phyloP scores from a whole-genome alignment of 2,329 filamentous ascomycete genomes.

The Coniella vitis region DNA sequence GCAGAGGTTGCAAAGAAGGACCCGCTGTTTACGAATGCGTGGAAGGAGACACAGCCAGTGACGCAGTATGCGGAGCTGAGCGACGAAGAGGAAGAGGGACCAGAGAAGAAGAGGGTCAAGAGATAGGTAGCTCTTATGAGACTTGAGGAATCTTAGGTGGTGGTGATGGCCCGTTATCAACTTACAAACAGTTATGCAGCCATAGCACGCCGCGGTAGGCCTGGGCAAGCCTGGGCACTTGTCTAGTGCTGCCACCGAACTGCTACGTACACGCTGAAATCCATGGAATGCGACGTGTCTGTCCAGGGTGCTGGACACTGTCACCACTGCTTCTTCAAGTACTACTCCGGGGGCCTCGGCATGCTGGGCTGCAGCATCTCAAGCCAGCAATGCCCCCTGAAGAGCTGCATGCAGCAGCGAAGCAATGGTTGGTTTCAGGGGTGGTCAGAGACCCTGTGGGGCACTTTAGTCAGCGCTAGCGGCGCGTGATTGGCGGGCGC shows the following conservation, averaged over 20 bases:
- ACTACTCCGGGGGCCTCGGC: too few species aligned
- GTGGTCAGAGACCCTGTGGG: not conserved
- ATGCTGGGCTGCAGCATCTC: not conserved
- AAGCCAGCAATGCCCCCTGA: not conserved
- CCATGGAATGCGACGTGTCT: too few species aligned
- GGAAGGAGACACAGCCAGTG: slow-evolving; percentile 85
- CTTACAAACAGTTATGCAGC: too few species aligned
- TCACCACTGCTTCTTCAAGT: too few species aligned
- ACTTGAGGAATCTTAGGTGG: slow-evolving; percentile 1
- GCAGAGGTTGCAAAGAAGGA: slow-evolving; percentile 89
- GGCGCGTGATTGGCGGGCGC: slow-evolving; percentile 1
- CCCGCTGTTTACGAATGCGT: slow-evolving; percentile 89
- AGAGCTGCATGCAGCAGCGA: slow-evolving; percentile 1
- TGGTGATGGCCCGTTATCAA: too few species aligned
- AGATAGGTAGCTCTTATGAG: slow-evolving; percentile 32
- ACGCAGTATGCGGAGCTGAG: slow-evolving; percentile 86
- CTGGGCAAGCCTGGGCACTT: too few species aligned
- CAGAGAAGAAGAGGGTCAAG: slow-evolving; percentile 59
- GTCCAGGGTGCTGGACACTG: too few species aligned
- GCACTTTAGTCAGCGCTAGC: slow-evolving; percentile 15
- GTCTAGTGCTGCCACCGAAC: too few species aligned
- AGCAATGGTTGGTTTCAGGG: not conserved
- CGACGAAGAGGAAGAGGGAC: slow-evolving; percentile 68
- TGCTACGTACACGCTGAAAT: too few species aligned
- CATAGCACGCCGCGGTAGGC: not conserved